A percentile compares a stretch with the other conserved stretches of the same genome.
These are phyloP conservation scores for Fusarium sulawesiense DNA, from an alignment of 2,329 filamentous ascomycete species.

Conservation along the genomic window DNA sequence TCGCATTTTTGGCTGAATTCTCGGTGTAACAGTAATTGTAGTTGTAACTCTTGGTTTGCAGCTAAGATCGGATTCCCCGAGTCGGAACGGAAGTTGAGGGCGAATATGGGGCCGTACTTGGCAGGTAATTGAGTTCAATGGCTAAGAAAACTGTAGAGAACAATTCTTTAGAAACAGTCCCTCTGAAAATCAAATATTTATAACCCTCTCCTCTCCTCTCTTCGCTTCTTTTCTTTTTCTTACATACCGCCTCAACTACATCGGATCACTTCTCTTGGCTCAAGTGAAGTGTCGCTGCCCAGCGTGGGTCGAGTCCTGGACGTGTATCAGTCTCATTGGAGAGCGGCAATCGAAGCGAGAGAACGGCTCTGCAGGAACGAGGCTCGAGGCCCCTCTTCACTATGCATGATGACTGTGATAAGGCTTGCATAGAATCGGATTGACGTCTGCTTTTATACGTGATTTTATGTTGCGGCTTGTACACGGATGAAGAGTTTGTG, in stretches of 20 bases:
- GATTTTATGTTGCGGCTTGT: conserved; percentile 13
- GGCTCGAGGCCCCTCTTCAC: conserved; percentile 15
- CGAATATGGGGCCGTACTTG: conserved; percentile 11
- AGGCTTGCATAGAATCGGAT: conserved; percentile 22
- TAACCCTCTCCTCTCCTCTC: neutral
- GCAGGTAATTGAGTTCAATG: conserved; percentile 17
- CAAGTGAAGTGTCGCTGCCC: conserved; percentile 46
- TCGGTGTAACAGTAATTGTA: neutral
- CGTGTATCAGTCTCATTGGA: conserved; percentile 49
- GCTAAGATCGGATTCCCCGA: conserved; percentile 8
- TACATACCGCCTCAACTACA: conserved; percentile 29
- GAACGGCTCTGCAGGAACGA: conserved; percentile 17
- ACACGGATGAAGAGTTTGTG: conserved; percentile 10
- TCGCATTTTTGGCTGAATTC: conserved; percentile 21
- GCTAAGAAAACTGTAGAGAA: neutral
- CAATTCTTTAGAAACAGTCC: neutral
- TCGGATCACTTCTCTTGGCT: conserved; percentile 12
- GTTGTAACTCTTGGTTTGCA: no score
- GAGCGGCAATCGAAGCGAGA: conserved; percentile 18
- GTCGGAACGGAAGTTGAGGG: conserved; percentile 5
- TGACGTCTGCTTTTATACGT: neutral
- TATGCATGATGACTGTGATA: conserved; percentile 26
- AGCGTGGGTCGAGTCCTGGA: conserved; percentile 40
- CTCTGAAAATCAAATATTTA: conserved; percentile 3
- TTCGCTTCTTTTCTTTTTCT: conserved; percentile 1